Evolutionary conservation across 2,329 filamentous ascomycete genomes (phyloP).

Genomic region (Diaporthe sp.): DNA sequence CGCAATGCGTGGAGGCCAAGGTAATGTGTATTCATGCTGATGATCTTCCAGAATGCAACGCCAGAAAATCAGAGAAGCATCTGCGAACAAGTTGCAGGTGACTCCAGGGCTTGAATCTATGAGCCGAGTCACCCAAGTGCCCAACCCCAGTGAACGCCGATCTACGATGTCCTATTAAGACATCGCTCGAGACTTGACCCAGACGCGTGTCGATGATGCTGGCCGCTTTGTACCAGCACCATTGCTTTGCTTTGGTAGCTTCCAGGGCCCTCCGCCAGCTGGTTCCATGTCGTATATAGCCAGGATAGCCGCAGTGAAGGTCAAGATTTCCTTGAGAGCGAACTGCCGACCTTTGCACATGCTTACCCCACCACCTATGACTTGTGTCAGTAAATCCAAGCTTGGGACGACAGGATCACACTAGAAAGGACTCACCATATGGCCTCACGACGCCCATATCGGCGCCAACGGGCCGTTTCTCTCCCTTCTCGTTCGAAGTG

Average conservation of each 20-base stretch:
- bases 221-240: slow-evolving; percentile 35
- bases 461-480: slow-evolving; percentile 40
- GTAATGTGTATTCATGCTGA: no score
- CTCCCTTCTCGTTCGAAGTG: slow-evolving; percentile 44
- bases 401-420: neutral
- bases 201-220: slow-evolving; percentile 29
- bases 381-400: neutral
- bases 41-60: no score
- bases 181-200: slow-evolving; percentile 34
- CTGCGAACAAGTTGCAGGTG: neutral
- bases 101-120: no score
- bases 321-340: slow-evolving; percentile 51
- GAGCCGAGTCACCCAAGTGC: neutral
- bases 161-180: neutral
- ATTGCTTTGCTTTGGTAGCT: slow-evolving; percentile 32
- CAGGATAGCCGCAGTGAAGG: slow-evolving; percentile 52
- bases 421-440: slow-evolving; percentile 48
- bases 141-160: neutral
- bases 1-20: neutral
- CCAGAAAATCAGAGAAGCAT: neutral
- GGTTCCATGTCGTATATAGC: slow-evolving; percentile 55
- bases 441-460: slow-evolving; percentile 49
- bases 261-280: slow-evolving; percentile 34
- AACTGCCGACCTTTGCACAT: slow-evolving; percentile 52
- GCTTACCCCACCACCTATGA: slow-evolving; percentile 49